These are phyloP conservation scores for Cadophora sp. DNA, from an alignment of 2,329 filamentous ascomycete species.

Conservation along the genomic window DNA sequence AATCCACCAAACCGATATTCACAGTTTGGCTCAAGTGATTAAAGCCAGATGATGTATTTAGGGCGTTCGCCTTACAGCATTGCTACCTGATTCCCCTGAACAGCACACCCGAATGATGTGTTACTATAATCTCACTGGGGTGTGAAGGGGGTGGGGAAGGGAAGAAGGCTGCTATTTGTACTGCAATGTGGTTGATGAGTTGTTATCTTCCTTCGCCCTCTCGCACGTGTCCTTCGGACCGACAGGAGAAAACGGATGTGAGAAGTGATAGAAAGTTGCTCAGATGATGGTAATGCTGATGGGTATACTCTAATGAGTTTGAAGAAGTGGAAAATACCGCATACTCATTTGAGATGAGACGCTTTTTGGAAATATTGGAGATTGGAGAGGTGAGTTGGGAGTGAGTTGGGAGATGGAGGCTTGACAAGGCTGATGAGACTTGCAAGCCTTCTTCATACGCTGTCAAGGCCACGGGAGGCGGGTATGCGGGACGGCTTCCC, in stretches of 20 bases:
- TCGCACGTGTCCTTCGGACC: neutral
- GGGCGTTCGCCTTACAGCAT: conserved; percentile 2
- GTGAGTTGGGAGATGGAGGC: neutral
- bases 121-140: neutral
- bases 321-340: neutral
- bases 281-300: neutral
- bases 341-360: neutral
- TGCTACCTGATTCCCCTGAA: neutral
- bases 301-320: neutral
- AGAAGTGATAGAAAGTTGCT: conserved; percentile 2
- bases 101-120: neutral
- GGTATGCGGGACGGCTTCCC: neutral
- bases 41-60: neutral
- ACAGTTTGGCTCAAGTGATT: neutral
- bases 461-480: neutral
- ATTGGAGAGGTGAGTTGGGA: neutral
- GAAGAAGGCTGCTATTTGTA: neutral
- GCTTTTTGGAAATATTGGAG: neutral
- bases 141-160: neutral
- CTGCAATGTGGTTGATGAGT: conserved; percentile 1
- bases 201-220: neutral
- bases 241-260: neutral
- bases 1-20: too few relatives aligned
- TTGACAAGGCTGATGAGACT: neutral
- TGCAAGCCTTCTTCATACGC: neutral